Percentiles rank a stretch among this genome's conserved stretches.
These are phyloP conservation scores for Backusella tarrabulga DNA, from an alignment of 192 early-diverging fungal species.

Conservation along the genomic window DNA sequence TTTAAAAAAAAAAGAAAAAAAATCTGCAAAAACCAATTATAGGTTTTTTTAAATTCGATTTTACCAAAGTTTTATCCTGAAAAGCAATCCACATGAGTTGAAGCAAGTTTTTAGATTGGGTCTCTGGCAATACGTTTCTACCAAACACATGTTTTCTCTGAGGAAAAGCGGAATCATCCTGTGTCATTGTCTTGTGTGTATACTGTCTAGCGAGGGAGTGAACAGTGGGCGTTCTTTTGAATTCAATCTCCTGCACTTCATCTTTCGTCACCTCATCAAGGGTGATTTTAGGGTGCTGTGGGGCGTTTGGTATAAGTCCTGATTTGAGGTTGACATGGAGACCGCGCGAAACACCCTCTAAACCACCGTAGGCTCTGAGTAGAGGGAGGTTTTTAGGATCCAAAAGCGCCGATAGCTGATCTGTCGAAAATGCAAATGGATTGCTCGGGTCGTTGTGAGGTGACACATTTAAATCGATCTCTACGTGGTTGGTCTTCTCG, in stretches of 20 bases:
- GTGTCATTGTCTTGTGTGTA: background rate
- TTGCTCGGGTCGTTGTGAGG: slow-evolving; percentile 38
- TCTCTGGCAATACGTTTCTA: slow-evolving; percentile 64
- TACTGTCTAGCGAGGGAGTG: slow-evolving; percentile 1
- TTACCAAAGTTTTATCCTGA: slow-evolving; percentile 74
- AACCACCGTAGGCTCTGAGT: slow-evolving; percentile 42
- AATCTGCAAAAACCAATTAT: background rate
- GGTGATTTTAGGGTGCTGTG: background rate
- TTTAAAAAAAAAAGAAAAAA: background rate
- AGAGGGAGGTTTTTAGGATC: slow-evolving; percentile 53
- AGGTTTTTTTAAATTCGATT: background rate
- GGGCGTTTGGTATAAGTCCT: slow-evolving; percentile 38
- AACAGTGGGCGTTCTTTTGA: slow-evolving; percentile 2
- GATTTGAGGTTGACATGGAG: slow-evolving; percentile 40
- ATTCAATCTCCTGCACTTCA: background rate
- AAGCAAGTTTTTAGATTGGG: slow-evolving; percentile 65
- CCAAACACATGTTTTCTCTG: slow-evolving; percentile 64
- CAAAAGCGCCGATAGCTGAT: slow-evolving; percentile 45
- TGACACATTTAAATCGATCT: slow-evolving; percentile 3
- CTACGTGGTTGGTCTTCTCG: background rate
- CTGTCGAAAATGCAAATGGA: slow-evolving; percentile 49
- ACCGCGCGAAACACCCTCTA: slow-evolving; percentile 45
- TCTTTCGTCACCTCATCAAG: background rate
- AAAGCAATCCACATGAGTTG: slow-evolving; percentile 75
- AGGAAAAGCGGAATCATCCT: slow-evolving; percentile 34